Percentiles rank a stretch among this genome's conserved stretches.
These are phyloP conservation scores for Schwanniomyces occidentalis DNA, from an alignment of 805 yeast species.

Conservation along the genomic window DNA sequence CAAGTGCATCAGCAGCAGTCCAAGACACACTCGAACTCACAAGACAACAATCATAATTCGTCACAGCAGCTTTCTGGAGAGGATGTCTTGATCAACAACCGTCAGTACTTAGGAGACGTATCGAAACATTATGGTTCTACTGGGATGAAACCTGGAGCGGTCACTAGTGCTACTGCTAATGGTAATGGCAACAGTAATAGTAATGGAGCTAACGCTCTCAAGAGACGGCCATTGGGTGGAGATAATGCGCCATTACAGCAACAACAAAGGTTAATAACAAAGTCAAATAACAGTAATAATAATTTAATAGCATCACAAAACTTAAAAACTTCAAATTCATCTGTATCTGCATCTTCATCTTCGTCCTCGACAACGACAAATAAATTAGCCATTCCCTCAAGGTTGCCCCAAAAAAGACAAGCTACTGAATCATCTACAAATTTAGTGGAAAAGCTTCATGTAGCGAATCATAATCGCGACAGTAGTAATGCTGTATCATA, in stretches of 20 bases:
- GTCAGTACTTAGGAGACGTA: constrained; percentile 39
- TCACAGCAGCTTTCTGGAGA: constrained; percentile 6
- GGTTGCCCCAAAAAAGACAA: constrained; percentile 51
- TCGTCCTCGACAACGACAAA: constrained; percentile 8
- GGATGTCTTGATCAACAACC: constrained; percentile 11
- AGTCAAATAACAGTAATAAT: constrained; percentile 5
- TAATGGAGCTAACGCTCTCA: constrained; percentile 5
- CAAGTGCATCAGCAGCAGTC: not conserved
- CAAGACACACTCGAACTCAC: not conserved
- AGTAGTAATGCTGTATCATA: constrained; percentile 17
- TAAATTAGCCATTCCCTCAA: constrained; percentile 23
- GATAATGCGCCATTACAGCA: constrained; percentile 32
- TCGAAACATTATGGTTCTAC: constrained; percentile 35
- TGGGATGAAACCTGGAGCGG: constrained; percentile 2
- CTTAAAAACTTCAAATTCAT: constrained; percentile 7
- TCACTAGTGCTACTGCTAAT: not conserved
- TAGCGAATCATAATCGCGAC: constrained; percentile 9
- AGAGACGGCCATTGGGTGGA: constrained; percentile 37
- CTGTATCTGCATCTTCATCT: constrained; percentile 6
- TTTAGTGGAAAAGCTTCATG: constrained; percentile 34
- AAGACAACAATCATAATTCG: not conserved
- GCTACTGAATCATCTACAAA: constrained; percentile 58
- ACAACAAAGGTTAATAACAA: constrained; percentile 9
- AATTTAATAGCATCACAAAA: constrained; percentile 9
- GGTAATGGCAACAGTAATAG: not conserved